phyloP scores from a whole-genome alignment of 306 rosid species.

The Malus sieversii region DNA sequence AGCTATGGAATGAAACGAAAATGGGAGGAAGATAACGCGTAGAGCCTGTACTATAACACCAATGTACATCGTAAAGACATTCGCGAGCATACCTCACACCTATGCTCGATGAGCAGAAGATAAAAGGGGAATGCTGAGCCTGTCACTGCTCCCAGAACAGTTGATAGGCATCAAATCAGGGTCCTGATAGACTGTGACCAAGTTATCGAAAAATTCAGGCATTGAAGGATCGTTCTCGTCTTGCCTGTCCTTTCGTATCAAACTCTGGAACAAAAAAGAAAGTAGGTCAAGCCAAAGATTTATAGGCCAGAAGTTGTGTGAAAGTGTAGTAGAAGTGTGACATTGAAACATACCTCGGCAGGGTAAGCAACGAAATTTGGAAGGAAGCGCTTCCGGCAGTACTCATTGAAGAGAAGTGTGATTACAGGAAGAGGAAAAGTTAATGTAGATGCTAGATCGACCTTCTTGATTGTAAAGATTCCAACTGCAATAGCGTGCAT shows the following conservation, averaged over 20 bases:
- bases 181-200: constrained; percentile 63
- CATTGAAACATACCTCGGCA: constrained; percentile 58
- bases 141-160: constrained; percentile 29
- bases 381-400: constrained; percentile 91
- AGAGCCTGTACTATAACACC: not conserved
- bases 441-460: constrained; percentile 37
- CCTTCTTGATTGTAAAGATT: constrained; percentile 69
- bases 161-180: constrained; percentile 67
- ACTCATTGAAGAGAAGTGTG: constrained; percentile 82
- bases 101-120: constrained; percentile 24
- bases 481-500: constrained; percentile 94
- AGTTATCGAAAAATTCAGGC: constrained; percentile 43
- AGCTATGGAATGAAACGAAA: not conserved
- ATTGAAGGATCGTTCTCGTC: constrained; percentile 47
- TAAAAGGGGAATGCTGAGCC: constrained; percentile 53
- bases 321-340: not conserved
- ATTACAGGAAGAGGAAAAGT: constrained; percentile 68
- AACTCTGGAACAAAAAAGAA: constrained; percentile 44
- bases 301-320: not conserved
- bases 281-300: not conserved
- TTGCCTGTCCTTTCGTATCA: constrained; percentile 78
- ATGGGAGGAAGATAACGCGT: not conserved
- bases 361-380: constrained; percentile 70
- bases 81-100: constrained; percentile 16
- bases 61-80: not conserved